Evolutionary conservation across 176 grass and related monocot species (phyloP).

Genomic region (Coix lacrymajobi): DNA sequence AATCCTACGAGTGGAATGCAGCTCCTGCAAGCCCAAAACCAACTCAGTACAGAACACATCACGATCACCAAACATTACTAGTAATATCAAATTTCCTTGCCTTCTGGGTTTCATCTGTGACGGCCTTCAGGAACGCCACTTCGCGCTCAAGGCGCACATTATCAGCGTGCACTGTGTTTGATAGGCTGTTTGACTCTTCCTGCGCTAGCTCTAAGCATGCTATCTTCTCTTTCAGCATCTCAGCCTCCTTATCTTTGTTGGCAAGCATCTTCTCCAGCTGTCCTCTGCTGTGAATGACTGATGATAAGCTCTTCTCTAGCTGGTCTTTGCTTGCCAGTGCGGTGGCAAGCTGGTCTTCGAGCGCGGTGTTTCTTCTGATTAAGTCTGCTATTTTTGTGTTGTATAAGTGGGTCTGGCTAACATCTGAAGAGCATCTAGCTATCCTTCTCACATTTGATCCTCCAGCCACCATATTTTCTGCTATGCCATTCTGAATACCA

Average conservation of each 20-base stretch:
- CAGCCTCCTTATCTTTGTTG: slow-evolving; percentile 54
- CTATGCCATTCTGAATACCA: slow-evolving; percentile 15
- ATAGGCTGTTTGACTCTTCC: slow-evolving; percentile 82
- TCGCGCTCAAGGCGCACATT: slow-evolving; percentile 88
- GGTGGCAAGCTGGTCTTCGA: slow-evolving; percentile 55
- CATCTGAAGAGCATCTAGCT: slow-evolving; percentile 56
- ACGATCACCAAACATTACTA: background rate
- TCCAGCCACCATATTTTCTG: slow-evolving; percentile 11
- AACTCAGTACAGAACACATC: slow-evolving; percentile 7
- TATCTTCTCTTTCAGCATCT: slow-evolving; percentile 75
- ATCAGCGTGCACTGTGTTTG: slow-evolving; percentile 68
- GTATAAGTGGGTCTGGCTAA: slow-evolving; percentile 60
- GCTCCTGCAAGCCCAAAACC: slow-evolving; percentile 49
- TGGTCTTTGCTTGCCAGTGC: slow-evolving; percentile 55
- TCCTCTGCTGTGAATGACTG: slow-evolving; percentile 49
- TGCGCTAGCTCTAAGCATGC: slow-evolving; percentile 70
- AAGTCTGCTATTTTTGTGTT: slow-evolving; percentile 64
- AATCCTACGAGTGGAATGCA: slow-evolving; percentile 77
- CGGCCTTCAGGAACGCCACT: slow-evolving; percentile 86
- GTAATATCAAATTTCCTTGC: slow-evolving; percentile 23
- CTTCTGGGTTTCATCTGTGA: slow-evolving; percentile 85
- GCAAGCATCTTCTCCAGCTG: slow-evolving; percentile 67
- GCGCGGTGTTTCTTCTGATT: slow-evolving; percentile 42
- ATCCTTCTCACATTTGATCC: slow-evolving; percentile 39
- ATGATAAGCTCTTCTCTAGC: slow-evolving; percentile 60